Evolutionary conservation across 208 protist species (phyloP), one percentile per base, ranked within the genome.

Genomic region (Endotrypanum monterogeii): DNA sequence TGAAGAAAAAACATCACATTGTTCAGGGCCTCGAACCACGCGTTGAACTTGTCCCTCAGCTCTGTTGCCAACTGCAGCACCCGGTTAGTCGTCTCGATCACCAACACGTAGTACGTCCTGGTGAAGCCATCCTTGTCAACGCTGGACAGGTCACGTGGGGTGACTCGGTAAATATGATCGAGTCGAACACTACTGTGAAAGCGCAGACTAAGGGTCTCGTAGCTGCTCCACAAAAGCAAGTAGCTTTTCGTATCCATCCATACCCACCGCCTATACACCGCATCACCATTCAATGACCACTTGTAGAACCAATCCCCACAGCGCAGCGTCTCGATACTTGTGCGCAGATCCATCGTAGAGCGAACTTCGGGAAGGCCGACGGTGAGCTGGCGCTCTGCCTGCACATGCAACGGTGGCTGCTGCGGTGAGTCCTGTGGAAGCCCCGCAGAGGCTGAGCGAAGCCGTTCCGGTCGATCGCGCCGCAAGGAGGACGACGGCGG

Each of bases 241-340:
- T 94, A 89, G 74, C 81, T 93, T 75, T 87, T 79, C 44, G 76
- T 79, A 71, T 94, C 92, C 1, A 94, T 65, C 90, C 92, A 96
- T 37, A 96, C 80, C 85, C 88, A 96, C 41, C 92, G 82, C 54
- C 79, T 83, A 30, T 82, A 79, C 55, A 90, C 87, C 20, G 51
- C 73, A n/a, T 71, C 67, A 37, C 86, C 87, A 35, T 82, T 84
- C 16, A 67, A 46, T 37, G 71, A 82, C 89, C 89, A 96, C 82
- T 96, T 96, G 86, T 90, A 94, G 73, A 94, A 96, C 87, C 89
- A 96, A 62, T 96, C 92, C 14, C 92, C 92, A 7, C 71, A 68
- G 37, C 67, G 77, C 67, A 96, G 81, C 25, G 87, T 84, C 61
- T 84, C 83, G 44, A 92, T 76, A 74, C 88, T 91, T 32, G 85